phyloP scores from a whole-genome alignment of 306 rosid genomes.

The Cucumis cinereus region DNA sequence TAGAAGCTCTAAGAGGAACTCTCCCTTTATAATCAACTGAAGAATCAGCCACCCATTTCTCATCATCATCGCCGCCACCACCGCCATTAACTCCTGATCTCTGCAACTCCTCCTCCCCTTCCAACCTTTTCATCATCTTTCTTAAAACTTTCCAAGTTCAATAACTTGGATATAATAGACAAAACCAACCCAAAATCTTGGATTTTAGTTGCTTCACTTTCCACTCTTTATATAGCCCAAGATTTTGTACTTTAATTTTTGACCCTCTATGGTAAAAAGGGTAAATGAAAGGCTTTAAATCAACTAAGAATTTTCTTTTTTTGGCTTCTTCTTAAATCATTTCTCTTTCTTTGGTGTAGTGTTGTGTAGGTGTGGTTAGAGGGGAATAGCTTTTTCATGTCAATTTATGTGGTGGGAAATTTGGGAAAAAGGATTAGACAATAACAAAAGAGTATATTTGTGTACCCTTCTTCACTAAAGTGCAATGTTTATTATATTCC shows the following conservation, averaged over 20 bases:
- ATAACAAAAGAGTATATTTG: neutral
- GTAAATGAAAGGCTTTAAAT: neutral
- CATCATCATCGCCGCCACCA: slow-evolving; percentile 8
- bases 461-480: neutral
- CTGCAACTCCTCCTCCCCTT: neutral
- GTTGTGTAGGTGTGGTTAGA: neutral
- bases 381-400: neutral
- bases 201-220: neutral
- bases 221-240: neutral
- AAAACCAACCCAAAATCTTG: neutral
- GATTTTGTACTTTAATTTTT: neutral
- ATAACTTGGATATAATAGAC: neutral
- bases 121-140: slow-evolving; percentile 13
- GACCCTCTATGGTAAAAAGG: neutral
- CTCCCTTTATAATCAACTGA: slow-evolving; percentile 43
- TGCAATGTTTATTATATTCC: neutral
- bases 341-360: neutral
- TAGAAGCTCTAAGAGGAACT: slow-evolving; percentile 49
- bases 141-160: too few species aligned
- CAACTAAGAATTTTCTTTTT: neutral
- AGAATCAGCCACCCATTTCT: slow-evolving; percentile 50
- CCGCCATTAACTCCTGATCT: neutral
- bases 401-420: neutral
- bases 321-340: too few species aligned
- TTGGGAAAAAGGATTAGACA: neutral